Evolutionary conservation across 176 grass and related monocot species (phyloP), one percentile per base, ranked within the genome.

Genomic region (Stipa capillata): DNA sequence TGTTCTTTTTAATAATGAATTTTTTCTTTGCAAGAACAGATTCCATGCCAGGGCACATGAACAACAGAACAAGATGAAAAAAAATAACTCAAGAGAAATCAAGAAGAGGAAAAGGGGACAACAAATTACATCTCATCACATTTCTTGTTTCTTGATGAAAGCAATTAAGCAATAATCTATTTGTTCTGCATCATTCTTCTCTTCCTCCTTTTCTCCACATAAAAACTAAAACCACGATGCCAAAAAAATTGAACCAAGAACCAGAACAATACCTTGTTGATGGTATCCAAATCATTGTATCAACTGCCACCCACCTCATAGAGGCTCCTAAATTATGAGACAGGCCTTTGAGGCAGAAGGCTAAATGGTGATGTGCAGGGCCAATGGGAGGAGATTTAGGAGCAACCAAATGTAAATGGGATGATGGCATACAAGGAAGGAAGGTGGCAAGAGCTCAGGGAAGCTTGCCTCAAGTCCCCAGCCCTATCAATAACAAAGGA

Each of bases 401-500:
- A n/a, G n/a, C n/a, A 85, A 52, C 75, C 59, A 69, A 85, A 71
- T 61, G 56, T 85, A 85, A 85, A 79, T 72, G 54, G 33, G 65
- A 74, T 17, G 54, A 57, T 40, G 45, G 35, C 83, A 42, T 79
- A 43, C 51, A 50, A 39, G 34, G 74, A 61, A 84, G n/a, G 72
- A 72, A 72, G 83, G 83, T 85, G 57, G 37, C 53, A 70, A 54
- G 37, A 77, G 40, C 39, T 14, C 29, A 39, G 10, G 43, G 45
- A 3, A 51, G 29, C 32, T 53, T 54, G 70, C 32, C 48, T 54
- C 70, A 54, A 44, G 31, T 23, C 17, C 31, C 33, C 76, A 25
- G 28, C 3, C 74, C 74, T 85, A 79, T 85, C 79, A 85, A 85
- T 85, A 85, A 85, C 83, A 78, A 72, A 43, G 24, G 32, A 64